Conservation (phyloP, 192 early-diverging fungal genomes). For the Umbelopsis sp. region DNA sequence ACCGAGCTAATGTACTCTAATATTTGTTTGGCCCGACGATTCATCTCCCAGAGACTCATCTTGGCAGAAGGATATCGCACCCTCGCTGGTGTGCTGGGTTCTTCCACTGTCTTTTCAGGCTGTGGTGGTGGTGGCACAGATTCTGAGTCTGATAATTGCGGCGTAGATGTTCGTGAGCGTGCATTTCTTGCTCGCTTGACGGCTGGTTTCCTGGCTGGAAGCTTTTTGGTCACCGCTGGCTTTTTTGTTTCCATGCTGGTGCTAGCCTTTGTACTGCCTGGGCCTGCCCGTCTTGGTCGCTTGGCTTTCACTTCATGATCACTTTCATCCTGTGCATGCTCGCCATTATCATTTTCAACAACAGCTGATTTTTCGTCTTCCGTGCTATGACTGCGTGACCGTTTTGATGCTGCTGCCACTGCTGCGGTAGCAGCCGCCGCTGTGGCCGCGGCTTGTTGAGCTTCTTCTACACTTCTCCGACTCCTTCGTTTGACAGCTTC, state of each 20-base stretch:
- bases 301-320: neutral
- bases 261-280: neutral
- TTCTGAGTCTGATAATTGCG: slow-evolving; percentile 24
- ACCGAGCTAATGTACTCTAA: slow-evolving; percentile 55
- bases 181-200: slow-evolving; percentile 8
- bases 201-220: neutral
- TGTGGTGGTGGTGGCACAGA: neutral
- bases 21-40: slow-evolving; percentile 64
- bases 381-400: slow-evolving; percentile 13
- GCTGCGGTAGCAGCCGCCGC: neutral
- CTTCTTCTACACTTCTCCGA: slow-evolving; percentile 22
- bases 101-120: slow-evolving; percentile 16
- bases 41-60: slow-evolving; percentile 65
- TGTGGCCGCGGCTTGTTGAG: neutral
- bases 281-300: neutral
- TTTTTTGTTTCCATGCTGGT: neutral
- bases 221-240: neutral
- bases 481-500: slow-evolving; percentile 20
- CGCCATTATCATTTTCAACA: neutral
- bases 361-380: neutral
- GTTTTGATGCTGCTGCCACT: neutral
- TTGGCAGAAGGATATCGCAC: slow-evolving; percentile 54
- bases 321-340: slow-evolving; percentile 7
- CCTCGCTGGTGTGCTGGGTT: slow-evolving; percentile 46
- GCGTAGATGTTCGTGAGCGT: slow-evolving; percentile 32